These are phyloP conservation scores for Raffaelea arxii DNA, from an alignment of 2,329 filamentous ascomycete genomes.

Conservation along the genomic window DNA sequence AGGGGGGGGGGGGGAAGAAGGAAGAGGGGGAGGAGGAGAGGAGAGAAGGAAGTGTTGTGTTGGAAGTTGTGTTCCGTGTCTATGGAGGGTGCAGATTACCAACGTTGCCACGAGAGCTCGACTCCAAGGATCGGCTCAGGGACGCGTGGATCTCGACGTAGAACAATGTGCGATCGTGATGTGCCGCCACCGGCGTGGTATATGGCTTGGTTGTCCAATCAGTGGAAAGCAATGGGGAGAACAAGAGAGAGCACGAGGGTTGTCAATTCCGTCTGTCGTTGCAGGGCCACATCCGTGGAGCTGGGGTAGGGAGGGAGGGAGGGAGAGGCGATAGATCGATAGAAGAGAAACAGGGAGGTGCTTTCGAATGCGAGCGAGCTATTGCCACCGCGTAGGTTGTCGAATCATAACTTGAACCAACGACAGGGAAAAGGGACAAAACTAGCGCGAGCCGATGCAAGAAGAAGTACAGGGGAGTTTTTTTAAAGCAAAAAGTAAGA, in stretches of 20 bases:
- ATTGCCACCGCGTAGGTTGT: conserved; percentile 8
- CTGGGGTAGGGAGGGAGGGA: neutral
- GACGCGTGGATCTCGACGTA: too few relatives aligned
- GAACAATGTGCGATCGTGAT: too few relatives aligned
- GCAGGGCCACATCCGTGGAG: neutral
- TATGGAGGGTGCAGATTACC: neutral
- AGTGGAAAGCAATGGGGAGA: neutral
- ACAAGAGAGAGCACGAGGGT: neutral
- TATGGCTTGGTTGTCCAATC: too few relatives aligned
- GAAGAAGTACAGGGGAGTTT: neutral
- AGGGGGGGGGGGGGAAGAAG: neutral
- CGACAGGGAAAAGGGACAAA: neutral
- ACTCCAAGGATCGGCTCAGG: neutral
- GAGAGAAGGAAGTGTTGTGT: neutral
- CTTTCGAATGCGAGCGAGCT: neutral
- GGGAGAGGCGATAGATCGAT: neutral
- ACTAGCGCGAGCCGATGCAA: neutral
- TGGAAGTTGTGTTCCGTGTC: neutral
- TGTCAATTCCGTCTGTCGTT: neutral
- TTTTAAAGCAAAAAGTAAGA: neutral
- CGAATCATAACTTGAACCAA: conserved; percentile 10
- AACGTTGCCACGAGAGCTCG: conserved; percentile 2
- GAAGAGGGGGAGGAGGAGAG: neutral
- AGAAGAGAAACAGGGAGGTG: neutral
- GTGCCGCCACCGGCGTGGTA: too few relatives aligned